Base-by-base conservation (phyloP, 768 basidiomycete genomes). In the Pluteus cervinus region DNA sequence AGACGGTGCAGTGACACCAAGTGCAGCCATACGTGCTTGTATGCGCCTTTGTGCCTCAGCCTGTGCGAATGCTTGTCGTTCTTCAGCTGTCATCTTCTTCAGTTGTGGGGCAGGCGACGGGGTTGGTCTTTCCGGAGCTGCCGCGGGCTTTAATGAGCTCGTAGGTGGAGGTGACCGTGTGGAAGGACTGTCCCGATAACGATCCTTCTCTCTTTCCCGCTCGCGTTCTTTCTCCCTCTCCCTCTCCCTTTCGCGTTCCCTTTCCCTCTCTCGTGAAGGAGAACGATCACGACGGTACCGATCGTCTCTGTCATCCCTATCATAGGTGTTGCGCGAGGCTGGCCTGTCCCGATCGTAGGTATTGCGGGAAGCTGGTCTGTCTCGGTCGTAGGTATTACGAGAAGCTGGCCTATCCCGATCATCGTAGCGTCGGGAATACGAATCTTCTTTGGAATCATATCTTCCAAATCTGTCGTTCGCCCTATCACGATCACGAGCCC, bases 11-110 rank as follows among this genome's bases (percentile, higher is more conserved):
- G 71, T 69, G 12, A 96, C 73, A 4, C 94, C 94, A 7, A 97
- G 73, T 0, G 83, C 84, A 25, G 79, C 76, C 71, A 84, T 90
- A 22, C 94, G 83, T 12, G 81, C 89, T 48, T 88, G 77, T 14
- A 96, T 77, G 26, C 86, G 77, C 10, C 80, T 73, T 49, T 84
- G 79, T 1, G 90, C 94, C 53, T 94, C 79, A 0, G 78, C 81
- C 11, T 77, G 76, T 42, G 84, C 76, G 54, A 69, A 89, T 0
- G 86, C 90, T 29, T 74, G 66, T 3, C 90, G 79, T 51, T 97
- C 86, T 44, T 82, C 91, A 0, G 81, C 65, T 0, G 89, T 81
- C 89, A 97, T 91, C 37, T 75, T 73, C 62, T 84, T 88, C 14
- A 58, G 53, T n/a, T 64, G 68, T 5, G 77, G 71, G 0, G 76